Percentiles rank a stretch among this genome's conserved stretches.
These are phyloP conservation scores for Aeminium ludgeri DNA, from an alignment of 495 filamentous ascomycete species.

Conservation along the genomic window DNA sequence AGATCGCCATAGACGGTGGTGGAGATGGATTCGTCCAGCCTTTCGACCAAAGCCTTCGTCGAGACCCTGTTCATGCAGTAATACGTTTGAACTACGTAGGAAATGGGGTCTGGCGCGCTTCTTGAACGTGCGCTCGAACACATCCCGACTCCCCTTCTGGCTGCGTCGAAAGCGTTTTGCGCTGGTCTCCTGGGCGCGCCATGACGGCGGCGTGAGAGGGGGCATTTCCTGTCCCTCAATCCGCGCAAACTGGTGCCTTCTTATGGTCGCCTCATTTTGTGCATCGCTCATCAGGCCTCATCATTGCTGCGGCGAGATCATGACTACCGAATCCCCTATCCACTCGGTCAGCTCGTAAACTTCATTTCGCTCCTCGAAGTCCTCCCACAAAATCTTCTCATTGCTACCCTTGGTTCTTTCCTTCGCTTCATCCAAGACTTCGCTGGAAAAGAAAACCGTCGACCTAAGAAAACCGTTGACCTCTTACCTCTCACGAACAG, in stretches of 20 bases:
- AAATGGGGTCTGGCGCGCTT: background rate
- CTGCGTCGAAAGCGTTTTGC: background rate
- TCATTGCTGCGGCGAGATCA: constrained; percentile 43
- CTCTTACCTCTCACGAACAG: constrained; percentile 86
- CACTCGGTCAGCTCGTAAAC: background rate
- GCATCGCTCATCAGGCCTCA: background rate
- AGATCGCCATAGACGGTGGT: too few species aligned
- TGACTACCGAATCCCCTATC: constrained; percentile 82
- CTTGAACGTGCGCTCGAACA: too few species aligned
- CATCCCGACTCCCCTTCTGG: background rate
- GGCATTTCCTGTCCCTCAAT: background rate
- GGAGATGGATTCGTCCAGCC: background rate
- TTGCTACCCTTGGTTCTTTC: background rate
- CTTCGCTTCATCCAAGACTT: too few species aligned
- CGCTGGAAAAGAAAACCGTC: too few species aligned
- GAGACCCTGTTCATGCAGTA: background rate
- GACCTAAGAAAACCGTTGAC: too few species aligned
- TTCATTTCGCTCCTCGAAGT: too few species aligned
- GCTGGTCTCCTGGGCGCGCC: background rate
- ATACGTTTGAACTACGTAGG: background rate
- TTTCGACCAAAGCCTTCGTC: too few species aligned
- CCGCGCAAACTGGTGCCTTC: background rate
- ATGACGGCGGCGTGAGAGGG: background rate
- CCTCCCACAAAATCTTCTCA: too few species aligned
- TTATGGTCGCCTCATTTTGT: background rate